Evolutionary conservation across 257 asterid genomes (phyloP), one percentile per base, ranked within the genome.

Genomic region (Scutellaria baicalensis): DNA sequence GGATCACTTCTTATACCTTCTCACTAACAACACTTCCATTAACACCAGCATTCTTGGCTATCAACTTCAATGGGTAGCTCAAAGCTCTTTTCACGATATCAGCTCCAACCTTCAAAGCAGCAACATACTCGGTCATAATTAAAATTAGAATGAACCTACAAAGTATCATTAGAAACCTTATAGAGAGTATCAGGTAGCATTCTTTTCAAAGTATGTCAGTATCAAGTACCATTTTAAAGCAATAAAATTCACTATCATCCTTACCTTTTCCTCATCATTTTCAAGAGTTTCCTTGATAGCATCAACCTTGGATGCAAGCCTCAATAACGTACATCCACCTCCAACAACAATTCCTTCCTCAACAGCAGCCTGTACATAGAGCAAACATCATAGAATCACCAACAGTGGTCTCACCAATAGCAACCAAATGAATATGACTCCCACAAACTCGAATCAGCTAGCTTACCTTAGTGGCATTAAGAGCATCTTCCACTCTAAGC

Each of bases 261-360:
- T 60, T 65, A 87, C 99, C 97, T 89, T 94, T 75, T 94, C 96
- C 79, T 94, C 99, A 1, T 86, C 96, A 65, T 89, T 94, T 12
- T 74, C 88, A 13, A 91, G 89, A 42, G 88, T 91, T 59, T 60
- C 93, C 88, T 78, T 94, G 74, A 91, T 86, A 63, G 96, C 96
- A 81, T 94, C 97, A 39, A 94, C 97, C 72, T 89, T 94, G 8
- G 95, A 72, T 5, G 99, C 81, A 62, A 94, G 99, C 66, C 99
- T 84, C 70, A 94, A 75, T 63, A 94, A 75, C 6, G 97, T 86
- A 72, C 99, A 94, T 18, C 99, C 99, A 70, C 99, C 99, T 20
- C 99, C 99, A 54, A 94, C 97, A 72, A 94, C 97, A 68, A 94
- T 94, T 47, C 99, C 99, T 79, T 94, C 99, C 90, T 94, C 99